phyloP scores from a whole-genome alignment of 495 filamentous ascomycete species.

The Cenococcum geophilum region DNA sequence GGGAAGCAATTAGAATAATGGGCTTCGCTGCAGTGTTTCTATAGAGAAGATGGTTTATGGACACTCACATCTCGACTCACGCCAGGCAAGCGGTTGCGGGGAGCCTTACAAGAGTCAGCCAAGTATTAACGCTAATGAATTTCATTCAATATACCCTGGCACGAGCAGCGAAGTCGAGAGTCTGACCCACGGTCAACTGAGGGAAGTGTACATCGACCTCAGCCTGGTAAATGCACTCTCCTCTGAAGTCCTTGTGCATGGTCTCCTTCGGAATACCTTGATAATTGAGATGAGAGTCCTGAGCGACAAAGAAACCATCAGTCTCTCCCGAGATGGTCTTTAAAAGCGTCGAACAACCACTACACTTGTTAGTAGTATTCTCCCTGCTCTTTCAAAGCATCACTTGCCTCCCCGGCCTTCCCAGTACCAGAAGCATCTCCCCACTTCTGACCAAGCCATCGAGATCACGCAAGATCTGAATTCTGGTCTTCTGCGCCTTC shows the following conservation, averaged over 20 bases:
- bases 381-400: not conserved
- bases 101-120: too few species aligned
- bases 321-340: constrained; percentile 63
- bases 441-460: constrained; percentile 26
- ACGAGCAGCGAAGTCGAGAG: constrained; percentile 35
- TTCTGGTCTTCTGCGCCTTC: not conserved
- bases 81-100: constrained; percentile 24
- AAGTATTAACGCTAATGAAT: too few species aligned
- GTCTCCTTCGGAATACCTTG: constrained; percentile 33
- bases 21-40: too few species aligned
- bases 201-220: constrained; percentile 40
- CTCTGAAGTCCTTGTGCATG: constrained; percentile 32
- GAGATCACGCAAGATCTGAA: constrained; percentile 25
- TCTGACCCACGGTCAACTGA: constrained; percentile 34
- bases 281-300: constrained; percentile 37
- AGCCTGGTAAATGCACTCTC: constrained; percentile 37
- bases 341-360: constrained; percentile 61
- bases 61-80: too few species aligned
- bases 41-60: too few species aligned
- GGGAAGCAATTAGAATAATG: too few species aligned
- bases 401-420: not conserved
- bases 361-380: not conserved
- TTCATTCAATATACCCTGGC: too few species aligned
- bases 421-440: constrained; percentile 31
- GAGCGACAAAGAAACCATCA: constrained; percentile 40